Evolutionary conservation across 768 basidiomycete genomes (phyloP), one percentile per base, ranked within the genome.

Genomic region (Fomitopsis pulvina): DNA sequence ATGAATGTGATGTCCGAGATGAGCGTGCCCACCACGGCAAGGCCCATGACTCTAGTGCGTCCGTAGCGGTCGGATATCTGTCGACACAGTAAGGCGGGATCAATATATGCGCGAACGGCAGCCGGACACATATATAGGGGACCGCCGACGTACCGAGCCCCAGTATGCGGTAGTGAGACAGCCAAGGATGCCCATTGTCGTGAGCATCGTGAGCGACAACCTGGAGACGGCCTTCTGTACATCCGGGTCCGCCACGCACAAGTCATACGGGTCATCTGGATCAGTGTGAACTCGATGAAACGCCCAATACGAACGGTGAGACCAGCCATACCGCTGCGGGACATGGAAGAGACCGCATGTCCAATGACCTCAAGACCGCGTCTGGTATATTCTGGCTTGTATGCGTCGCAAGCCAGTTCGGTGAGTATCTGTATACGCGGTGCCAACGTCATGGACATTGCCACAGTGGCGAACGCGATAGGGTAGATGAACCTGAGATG

Each of bases 91-190:
- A 26, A 34, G 39, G n/a, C 10, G 20, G n/a, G 32, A 28, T 2
- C 25, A 22, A 45, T 21, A 18, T 16, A 47, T 22, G 44, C 26
- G 24, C 11, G 12, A 9, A 22, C 4, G 22, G 8, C 1, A n/a
- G 11, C 2, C 24, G 5, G 22, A 16, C n/a, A 9, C 37, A 41
- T 43, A 25, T 1, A 27, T 22, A 8, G 12, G 9, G 8, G 21
- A 14, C 14, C 16, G 44, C 47, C 34, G 34, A 71, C 83, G 64
- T 65, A 87, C 85, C 47, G 83, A 75, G 48, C 87, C 85, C 92
- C 92, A 95, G 79, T 83, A 93, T 2, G 79, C 88, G 11, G 85
- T 83, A 2, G 90, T 92, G 28, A 93, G 60, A 53, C 87, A 87
- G 27, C 80, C 76, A 28, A 95, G 68, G 45, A 90, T 64, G 8